Evolutionary conservation across 352 stramenopile species (phyloP), one percentile per base, ranked within the genome.

Genomic region (Globisporangium spinosum): DNA sequence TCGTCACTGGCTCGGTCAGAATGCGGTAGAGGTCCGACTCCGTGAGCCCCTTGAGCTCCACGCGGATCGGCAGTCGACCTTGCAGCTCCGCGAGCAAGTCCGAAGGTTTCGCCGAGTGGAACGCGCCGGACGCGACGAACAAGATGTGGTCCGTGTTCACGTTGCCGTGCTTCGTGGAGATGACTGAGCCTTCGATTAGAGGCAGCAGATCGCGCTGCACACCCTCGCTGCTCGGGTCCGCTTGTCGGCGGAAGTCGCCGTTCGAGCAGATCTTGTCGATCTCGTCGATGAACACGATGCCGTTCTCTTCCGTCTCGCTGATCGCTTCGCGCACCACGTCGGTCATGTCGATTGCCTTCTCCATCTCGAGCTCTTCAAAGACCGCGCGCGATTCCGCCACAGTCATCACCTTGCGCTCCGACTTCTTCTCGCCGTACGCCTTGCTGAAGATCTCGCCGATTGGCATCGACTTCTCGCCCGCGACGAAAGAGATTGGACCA

Each of bases 231-330:
- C 93, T 99, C 7, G 98, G 97, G 76, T 99, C 98, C 0, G 97
- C 96, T 15, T 90, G 89, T 54, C 91, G 82, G 64, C 91, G 82
- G 74, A 95, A 98, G 74, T 99, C 96, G 67, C 93, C 94, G 34
- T 89, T 95, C 49, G 96, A 98, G 74, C 97, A 98, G 70, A 99
- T 99, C 82, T 99, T 99, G 79, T 99, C 98, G 69, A 99, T 99
- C 76, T 99, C 98, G 79, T 99, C 98, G 70, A 99, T 99, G 76
- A 99, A 99, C 35, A 99, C 98, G 72, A 99, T 99, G 15, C 98
- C 98, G 65, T 97, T 98, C 82, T 99, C 95, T 75, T 99, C 97
- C 6, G 98, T 98, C 71, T 96, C 85, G n/a, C 76, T 76, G 51
- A 96, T 93, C 12, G 88, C 86, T 57, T 96, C 86, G 38, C 85